Conservation (phyloP, 2,329 filamentous ascomycete genomes). For the Penicillium janthinellum region DNA sequence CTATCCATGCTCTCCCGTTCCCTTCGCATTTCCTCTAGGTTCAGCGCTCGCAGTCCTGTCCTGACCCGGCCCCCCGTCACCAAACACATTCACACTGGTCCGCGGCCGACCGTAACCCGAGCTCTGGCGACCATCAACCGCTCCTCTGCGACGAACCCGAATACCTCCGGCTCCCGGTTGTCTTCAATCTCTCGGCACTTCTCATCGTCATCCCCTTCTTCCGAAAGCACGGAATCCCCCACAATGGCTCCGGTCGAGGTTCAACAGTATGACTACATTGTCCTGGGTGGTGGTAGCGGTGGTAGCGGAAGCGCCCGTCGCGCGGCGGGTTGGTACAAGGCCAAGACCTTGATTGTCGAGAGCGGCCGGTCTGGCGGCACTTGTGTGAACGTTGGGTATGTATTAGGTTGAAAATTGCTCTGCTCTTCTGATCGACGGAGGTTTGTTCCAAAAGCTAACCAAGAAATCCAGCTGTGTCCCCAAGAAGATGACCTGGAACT, state of each 20-base stretch:
- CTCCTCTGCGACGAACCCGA: slow-evolving; percentile 14
- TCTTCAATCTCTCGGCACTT: slow-evolving; percentile 46
- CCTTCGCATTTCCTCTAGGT: slow-evolving; percentile 20
- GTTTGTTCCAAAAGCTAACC: background rate
- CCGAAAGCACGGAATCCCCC: slow-evolving; percentile 23
- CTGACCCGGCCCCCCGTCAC: slow-evolving; percentile 12
- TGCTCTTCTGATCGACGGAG: background rate
- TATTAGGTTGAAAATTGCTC: background rate
- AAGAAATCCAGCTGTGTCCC: slow-evolving; percentile 49
- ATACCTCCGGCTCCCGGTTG: slow-evolving; percentile 36
- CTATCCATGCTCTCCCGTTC: slow-evolving; percentile 29
- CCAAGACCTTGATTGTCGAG: slow-evolving; percentile 55
- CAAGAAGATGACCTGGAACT: slow-evolving; percentile 58
- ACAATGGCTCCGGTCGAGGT: slow-evolving; percentile 50
- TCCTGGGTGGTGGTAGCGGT: slow-evolving; percentile 57
- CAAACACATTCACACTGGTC: slow-evolving; percentile 16
- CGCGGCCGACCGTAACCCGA: slow-evolving; percentile 19
- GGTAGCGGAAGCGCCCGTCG: slow-evolving; percentile 54
- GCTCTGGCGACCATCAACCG: slow-evolving; percentile 32
- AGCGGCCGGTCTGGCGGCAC: slow-evolving; percentile 52
- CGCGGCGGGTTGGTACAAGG: slow-evolving; percentile 55
- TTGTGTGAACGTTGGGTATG: slow-evolving; percentile 58
- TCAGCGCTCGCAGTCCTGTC: slow-evolving; percentile 26
- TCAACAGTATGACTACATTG: slow-evolving; percentile 57
- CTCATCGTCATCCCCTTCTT: slow-evolving; percentile 31